phyloP scores from a whole-genome alignment of 1,284 basidiomycete species.

The Pseudozyma sp. region DNA sequence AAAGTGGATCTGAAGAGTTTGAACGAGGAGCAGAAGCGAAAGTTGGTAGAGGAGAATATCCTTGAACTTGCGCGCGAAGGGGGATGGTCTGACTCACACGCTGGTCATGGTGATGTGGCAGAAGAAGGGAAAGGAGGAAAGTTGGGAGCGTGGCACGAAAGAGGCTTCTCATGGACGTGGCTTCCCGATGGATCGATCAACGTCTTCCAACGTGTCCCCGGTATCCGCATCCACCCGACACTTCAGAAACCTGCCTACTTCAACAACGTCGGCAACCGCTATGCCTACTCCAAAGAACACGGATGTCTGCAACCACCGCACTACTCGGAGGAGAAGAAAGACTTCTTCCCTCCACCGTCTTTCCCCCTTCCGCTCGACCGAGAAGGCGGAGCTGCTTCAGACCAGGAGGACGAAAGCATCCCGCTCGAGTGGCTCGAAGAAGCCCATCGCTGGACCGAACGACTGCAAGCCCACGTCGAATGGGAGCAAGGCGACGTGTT shows the following conservation, averaged over 20 bases:
- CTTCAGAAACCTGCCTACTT: slow-evolving; percentile 45
- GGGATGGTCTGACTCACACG: slow-evolving; percentile 21
- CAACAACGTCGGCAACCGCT: slow-evolving; percentile 51
- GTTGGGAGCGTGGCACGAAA: slow-evolving; percentile 37
- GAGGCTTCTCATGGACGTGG: slow-evolving; percentile 47
- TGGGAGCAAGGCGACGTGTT: slow-evolving; percentile 50
- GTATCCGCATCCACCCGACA: slow-evolving; percentile 41
- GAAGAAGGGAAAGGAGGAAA: slow-evolving; percentile 1
- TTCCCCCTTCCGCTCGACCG: slow-evolving; percentile 19
- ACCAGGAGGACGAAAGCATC: slow-evolving; percentile 26
- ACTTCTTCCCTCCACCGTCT: slow-evolving; percentile 39
- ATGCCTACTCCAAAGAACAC: slow-evolving; percentile 34
- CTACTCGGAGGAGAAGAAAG: slow-evolving; percentile 30
- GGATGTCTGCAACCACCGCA: slow-evolving; percentile 30
- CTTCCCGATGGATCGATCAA: slow-evolving; percentile 49
- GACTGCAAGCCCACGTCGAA: slow-evolving; percentile 45
- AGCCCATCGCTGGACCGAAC: slow-evolving; percentile 27
- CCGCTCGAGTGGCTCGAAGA: slow-evolving; percentile 43
- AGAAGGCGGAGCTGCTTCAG: neutral
- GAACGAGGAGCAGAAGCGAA: slow-evolving; percentile 36
- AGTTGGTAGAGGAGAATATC: slow-evolving; percentile 44
- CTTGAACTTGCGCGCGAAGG: slow-evolving; percentile 43
- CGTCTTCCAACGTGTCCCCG: slow-evolving; percentile 49
- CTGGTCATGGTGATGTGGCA: neutral
- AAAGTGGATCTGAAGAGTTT: slow-evolving; percentile 17